Percentiles rank a stretch among this genome's conserved stretches.
These are phyloP conservation scores for Hypoxylon sp. DNA, from an alignment of 2,329 filamentous ascomycete species.

Conservation along the genomic window DNA sequence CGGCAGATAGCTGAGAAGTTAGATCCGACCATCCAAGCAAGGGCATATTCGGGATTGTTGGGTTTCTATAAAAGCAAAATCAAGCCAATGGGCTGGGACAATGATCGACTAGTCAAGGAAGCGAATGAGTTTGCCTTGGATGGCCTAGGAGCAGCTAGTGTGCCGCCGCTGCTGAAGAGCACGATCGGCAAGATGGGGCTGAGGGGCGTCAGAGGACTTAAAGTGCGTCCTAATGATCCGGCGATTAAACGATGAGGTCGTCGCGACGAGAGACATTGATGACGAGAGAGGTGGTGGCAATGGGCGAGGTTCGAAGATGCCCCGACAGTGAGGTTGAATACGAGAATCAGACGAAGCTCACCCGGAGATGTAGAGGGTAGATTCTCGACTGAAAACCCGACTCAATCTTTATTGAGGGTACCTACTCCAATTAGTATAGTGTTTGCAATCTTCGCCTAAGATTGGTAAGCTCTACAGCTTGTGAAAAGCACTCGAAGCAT, in stretches of 20 bases:
- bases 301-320: background rate
- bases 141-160: conserved; percentile 61
- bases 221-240: conserved; percentile 56
- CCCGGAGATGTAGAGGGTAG: background rate
- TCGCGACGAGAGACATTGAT: too few relatives aligned
- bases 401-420: background rate
- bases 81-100: conserved; percentile 56
- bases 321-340: conserved; percentile 1
- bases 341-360: background rate
- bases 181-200: conserved; percentile 70
- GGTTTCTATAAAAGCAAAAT: conserved; percentile 65
- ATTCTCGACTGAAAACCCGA: background rate
- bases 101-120: conserved; percentile 58
- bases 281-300: conserved; percentile 10
- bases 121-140: conserved; percentile 64
- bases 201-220: conserved; percentile 63
- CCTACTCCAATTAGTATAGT: background rate
- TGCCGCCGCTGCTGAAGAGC: conserved; percentile 61
- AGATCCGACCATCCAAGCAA: conserved; percentile 59
- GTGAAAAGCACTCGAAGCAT: background rate
- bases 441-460: background rate
- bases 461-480: background rate
- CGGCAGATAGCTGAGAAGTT: conserved; percentile 56
- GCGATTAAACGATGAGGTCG: conserved; percentile 11
- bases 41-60: conserved; percentile 69